Evolutionary conservation across 176 grass and related monocot genomes (phyloP).

Genomic region (Eleusine indica): DNA sequence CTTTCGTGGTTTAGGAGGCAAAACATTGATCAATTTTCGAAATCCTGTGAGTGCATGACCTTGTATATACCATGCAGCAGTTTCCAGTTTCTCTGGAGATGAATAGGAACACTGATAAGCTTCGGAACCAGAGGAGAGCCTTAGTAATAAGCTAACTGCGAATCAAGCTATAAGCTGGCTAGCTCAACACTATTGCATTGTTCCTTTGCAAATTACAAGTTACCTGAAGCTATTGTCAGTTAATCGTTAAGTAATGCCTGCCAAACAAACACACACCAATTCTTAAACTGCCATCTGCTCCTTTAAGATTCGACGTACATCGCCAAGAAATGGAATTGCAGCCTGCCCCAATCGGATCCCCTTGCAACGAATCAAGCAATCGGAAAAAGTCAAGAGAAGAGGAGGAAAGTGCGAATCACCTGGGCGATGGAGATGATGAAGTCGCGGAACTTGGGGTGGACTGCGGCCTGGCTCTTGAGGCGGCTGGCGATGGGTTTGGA

Average conservation of each 20-base stretch:
- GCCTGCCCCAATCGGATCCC: slow-evolving; percentile 12
- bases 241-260: neutral
- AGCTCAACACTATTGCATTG: neutral
- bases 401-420: slow-evolving; percentile 36
- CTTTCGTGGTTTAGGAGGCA: neutral
- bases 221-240: neutral
- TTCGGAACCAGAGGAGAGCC: neutral
- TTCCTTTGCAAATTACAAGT: neutral
- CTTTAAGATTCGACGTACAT: neutral
- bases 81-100: neutral
- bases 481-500: slow-evolving; percentile 91
- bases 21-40: neutral
- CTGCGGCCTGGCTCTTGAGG: slow-evolving; percentile 89
- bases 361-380: neutral
- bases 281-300: neutral
- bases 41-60: neutral
- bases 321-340: neutral
- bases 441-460: slow-evolving; percentile 87
- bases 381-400: neutral
- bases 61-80: neutral
- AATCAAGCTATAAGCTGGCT: neutral
- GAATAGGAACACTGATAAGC: neutral
- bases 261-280: neutral
- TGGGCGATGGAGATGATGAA: slow-evolving; percentile 87
- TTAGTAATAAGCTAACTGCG: too few species aligned